These are phyloP conservation scores for Zymoseptoria crescenta DNA, from an alignment of 2,329 filamentous ascomycete species.

Conservation along the genomic window DNA sequence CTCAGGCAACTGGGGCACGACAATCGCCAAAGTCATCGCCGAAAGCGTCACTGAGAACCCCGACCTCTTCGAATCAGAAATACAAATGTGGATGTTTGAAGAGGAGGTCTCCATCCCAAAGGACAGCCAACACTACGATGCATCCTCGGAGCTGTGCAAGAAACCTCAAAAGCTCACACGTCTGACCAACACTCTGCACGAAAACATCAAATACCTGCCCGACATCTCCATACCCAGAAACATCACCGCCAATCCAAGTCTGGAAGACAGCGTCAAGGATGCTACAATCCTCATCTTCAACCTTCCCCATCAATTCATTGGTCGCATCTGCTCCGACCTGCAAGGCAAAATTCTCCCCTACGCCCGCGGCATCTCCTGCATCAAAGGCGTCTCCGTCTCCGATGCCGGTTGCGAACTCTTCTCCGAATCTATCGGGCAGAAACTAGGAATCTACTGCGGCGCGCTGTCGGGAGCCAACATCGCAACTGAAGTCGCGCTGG, in stretches of 20 bases:
- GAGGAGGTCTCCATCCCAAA: constrained; percentile 72
- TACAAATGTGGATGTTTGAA: constrained; percentile 99
- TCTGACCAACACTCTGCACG: constrained; percentile 85
- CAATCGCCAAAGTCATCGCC: constrained; percentile 92
- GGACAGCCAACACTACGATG: constrained; percentile 64
- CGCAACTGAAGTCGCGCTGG: constrained; percentile 83
- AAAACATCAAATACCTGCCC: constrained; percentile 98
- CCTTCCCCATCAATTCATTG: constrained; percentile 92
- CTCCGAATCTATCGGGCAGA: constrained; percentile 87
- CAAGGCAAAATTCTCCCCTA: constrained; percentile 84
- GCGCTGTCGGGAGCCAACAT: constrained; percentile 95
- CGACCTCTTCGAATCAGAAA: constrained; percentile 74
- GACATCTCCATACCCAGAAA: constrained; percentile 75
- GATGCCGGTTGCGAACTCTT: constrained; percentile 82
- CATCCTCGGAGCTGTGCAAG: constrained; percentile 48
- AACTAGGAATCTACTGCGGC: constrained; percentile 91
- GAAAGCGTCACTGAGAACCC: constrained; percentile 77
- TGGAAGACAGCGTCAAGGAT: constrained; percentile 70
- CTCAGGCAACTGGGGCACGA: constrained; percentile 97
- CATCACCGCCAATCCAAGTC: constrained; percentile 72
- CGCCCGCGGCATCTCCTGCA: constrained; percentile 90
- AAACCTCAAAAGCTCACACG: constrained; percentile 78
- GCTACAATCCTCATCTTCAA: constrained; percentile 93
- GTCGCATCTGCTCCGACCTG: constrained; percentile 73
- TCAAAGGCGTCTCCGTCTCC: constrained; percentile 93